Percentiles rank a stretch among this genome's conserved stretches.
Evolutionary conservation across 257 asterid species (phyloP).

Genomic region (Penstemon eatonii): DNA sequence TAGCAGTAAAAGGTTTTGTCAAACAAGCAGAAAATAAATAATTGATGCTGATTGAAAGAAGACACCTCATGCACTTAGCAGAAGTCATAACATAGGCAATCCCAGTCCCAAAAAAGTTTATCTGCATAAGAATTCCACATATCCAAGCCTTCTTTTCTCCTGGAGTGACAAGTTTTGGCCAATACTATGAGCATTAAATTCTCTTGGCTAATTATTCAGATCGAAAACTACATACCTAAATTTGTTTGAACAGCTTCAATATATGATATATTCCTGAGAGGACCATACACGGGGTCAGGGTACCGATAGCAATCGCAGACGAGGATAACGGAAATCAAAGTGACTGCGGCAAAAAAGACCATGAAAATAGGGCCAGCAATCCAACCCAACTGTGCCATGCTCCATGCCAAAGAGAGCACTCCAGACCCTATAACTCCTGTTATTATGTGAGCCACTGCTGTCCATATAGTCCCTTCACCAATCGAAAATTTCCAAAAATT

Average conservation of each 20-base stretch:
- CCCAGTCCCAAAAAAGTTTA: constrained; percentile 50
- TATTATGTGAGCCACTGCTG: constrained; percentile 71
- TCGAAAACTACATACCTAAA: constrained; percentile 43
- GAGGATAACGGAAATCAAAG: constrained; percentile 47
- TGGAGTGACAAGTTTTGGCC: constrained; percentile 9
- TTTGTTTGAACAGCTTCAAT: constrained; percentile 51
- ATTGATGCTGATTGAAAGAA: background rate
- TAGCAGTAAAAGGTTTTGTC: too few relatives aligned
- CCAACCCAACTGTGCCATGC: constrained; percentile 78
- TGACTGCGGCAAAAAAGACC: constrained; percentile 51
- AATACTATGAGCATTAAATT: background rate
- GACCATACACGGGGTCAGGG: constrained; percentile 50
- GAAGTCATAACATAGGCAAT: constrained; percentile 66
- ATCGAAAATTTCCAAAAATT: background rate
- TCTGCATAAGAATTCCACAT: constrained; percentile 47
- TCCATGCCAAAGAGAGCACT: constrained; percentile 72
- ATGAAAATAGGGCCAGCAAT: constrained; percentile 65
- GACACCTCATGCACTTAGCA: constrained; percentile 56
- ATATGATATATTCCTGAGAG: constrained; percentile 44
- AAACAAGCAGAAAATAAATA: background rate
- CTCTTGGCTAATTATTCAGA: background rate
- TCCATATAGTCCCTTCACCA: constrained; percentile 59
- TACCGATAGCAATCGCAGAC: constrained; percentile 54
- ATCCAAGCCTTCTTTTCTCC: constrained; percentile 56
- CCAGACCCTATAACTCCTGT: constrained; percentile 83